Percentiles rank a stretch among this genome's conserved stretches.
Evolutionary conservation across 805 yeast genomes (phyloP).

Genomic region (Jamesozyma spencerorum): DNA sequence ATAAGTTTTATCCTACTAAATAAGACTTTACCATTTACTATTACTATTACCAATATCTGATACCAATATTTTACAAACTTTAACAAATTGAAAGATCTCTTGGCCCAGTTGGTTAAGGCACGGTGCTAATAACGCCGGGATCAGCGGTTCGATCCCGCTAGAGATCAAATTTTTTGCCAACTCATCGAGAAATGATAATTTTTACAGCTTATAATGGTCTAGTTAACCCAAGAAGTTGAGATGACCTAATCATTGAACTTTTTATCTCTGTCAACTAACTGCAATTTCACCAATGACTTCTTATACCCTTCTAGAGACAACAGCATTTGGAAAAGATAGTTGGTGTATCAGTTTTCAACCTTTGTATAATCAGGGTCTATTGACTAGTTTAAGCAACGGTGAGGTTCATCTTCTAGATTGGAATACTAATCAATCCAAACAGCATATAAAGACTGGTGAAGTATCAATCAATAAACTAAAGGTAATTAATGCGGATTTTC

Average conservation of each 20-base stretch:
- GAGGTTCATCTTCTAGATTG: slow-evolving; percentile 24
- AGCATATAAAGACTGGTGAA: slow-evolving; percentile 13
- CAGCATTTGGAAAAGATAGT: slow-evolving; percentile 20
- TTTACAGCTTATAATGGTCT: too few species aligned
- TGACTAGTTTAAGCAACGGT: slow-evolving; percentile 27
- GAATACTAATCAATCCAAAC: slow-evolving; percentile 10
- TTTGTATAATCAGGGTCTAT: slow-evolving; percentile 18
- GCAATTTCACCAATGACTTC: slow-evolving; percentile 1
- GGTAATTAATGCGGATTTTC: slow-evolving; percentile 18
- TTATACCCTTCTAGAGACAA: slow-evolving; percentile 8
- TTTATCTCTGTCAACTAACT: too few species aligned
- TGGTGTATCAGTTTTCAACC: slow-evolving; percentile 28
- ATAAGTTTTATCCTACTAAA: too few species aligned
- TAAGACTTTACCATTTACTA: too few species aligned
- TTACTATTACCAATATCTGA: too few species aligned
- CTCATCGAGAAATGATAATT: background rate
- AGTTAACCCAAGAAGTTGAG: too few species aligned
- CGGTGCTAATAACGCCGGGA: slow-evolving; percentile 33
- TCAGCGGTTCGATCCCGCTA: slow-evolving; percentile 33
- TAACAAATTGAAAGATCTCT: slow-evolving; percentile 17
- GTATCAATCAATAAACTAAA: slow-evolving; percentile 19
- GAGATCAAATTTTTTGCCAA: slow-evolving; percentile 21
- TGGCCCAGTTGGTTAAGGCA: slow-evolving; percentile 33
- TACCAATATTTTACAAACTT: too few species aligned
- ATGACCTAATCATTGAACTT: background rate